Evolutionary conservation across 2,329 filamentous ascomycete species (phyloP).

Genomic region (Fusarium fujikuroi): DNA sequence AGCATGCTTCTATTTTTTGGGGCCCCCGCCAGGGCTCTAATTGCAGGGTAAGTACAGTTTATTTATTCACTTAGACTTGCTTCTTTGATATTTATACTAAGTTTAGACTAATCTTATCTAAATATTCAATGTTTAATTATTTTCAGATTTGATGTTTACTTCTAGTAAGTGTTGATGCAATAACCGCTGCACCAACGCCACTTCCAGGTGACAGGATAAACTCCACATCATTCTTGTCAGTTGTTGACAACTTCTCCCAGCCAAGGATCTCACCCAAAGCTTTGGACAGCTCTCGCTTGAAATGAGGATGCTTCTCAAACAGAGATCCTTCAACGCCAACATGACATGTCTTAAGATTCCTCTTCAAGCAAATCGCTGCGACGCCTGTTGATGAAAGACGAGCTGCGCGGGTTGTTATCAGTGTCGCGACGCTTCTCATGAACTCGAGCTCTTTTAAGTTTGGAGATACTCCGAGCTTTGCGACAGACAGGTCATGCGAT

Average conservation of each 20-base stretch:
- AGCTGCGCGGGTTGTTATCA: conserved; percentile 95
- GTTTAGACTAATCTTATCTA: too few species aligned
- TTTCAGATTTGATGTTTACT: not conserved
- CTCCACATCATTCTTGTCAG: not conserved
- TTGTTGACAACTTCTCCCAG: rapidly evolving
- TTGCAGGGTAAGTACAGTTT: too few species aligned
- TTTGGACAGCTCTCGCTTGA: conserved; percentile 88
- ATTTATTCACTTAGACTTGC: not conserved
- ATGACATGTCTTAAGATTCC: conserved; percentile 85
- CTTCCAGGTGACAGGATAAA: conserved; percentile 4
- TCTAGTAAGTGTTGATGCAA: not conserved
- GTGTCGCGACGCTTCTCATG: conserved; percentile 85
- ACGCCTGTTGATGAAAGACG: conserved; percentile 94
- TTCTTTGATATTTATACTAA: rapidly evolving
- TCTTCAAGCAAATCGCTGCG: conserved; percentile 96
- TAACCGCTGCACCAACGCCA: conserved; percentile 9
- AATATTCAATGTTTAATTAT: not conserved
- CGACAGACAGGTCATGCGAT: conserved; percentile 82
- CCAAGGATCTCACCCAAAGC: conserved; percentile 85
- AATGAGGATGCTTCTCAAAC: conserved; percentile 99
- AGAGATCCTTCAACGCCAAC: conserved; percentile 97
- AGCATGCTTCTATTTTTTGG: too few species aligned
- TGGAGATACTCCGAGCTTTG: conserved; percentile 75
- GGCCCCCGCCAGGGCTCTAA: too few species aligned
- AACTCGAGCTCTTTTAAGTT: conserved; percentile 86